Evolutionary conservation across 441 rosid species (phyloP).

Genomic region (Syzygium syzygioides): DNA sequence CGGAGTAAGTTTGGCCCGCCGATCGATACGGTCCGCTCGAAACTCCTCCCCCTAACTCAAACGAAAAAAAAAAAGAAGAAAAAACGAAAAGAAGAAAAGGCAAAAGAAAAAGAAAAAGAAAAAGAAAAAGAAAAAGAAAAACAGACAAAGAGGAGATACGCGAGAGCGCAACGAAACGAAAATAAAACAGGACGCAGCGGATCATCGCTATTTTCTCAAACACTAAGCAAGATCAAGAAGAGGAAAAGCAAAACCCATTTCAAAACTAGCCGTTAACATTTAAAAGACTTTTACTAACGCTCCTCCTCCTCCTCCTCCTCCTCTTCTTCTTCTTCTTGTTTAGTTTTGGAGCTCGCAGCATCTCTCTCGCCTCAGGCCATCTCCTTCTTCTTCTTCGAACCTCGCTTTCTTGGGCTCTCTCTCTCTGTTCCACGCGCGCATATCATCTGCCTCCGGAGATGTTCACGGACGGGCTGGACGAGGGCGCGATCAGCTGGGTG

Average conservation of each 20-base stretch:
- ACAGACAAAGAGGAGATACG: neutral
- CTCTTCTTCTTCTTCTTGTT: neutral
- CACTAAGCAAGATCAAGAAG: neutral
- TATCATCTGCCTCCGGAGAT: constrained; percentile 5
- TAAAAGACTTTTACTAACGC: constrained; percentile 2
- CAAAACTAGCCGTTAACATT: constrained; percentile 63
- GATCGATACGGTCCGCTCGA: too few species aligned
- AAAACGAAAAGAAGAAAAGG: neutral
- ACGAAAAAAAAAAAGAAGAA: too few species aligned
- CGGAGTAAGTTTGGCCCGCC: too few species aligned
- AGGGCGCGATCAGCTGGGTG: constrained; percentile 64
- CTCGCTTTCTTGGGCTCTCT: neutral
- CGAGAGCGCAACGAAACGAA: neutral
- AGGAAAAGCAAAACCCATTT: neutral
- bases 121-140: neutral
- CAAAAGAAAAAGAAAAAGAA: too few species aligned
- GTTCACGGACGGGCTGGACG: constrained; percentile 64
- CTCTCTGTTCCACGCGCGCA: neutral
- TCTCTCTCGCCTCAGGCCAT: neutral
- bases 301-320: neutral
- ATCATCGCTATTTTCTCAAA: neutral
- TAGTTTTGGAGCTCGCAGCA: neutral
- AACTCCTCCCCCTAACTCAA: too few species aligned
- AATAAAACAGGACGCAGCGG: neutral
- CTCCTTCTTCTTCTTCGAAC: neutral